Evolutionary conservation across 2,329 filamentous ascomycete genomes (phyloP).

Genomic region (Triangularia setosa): DNA sequence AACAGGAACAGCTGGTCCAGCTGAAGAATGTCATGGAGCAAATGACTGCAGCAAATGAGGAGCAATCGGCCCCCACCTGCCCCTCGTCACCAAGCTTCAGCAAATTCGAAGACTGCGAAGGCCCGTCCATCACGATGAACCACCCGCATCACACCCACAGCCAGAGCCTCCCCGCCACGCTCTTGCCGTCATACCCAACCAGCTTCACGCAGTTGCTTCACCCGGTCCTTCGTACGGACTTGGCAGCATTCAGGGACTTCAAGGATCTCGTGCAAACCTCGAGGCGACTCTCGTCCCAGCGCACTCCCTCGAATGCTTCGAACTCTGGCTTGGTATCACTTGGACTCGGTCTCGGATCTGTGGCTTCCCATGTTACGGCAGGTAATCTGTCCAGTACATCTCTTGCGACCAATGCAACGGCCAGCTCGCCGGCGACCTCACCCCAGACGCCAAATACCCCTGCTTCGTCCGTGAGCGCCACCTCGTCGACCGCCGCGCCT

Average conservation of each 20-base stretch:
- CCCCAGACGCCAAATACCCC: slow-evolving; percentile 57
- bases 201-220: slow-evolving; percentile 81
- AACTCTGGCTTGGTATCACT: slow-evolving; percentile 37
- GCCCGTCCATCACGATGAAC: slow-evolving; percentile 30
- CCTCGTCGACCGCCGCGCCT: slow-evolving; percentile 36
- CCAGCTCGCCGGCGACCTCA: slow-evolving; percentile 46
- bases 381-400: slow-evolving; percentile 60
- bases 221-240: slow-evolving; percentile 77
- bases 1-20: slow-evolving; percentile 89
- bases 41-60: slow-evolving; percentile 70
- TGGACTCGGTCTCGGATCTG: slow-evolving; percentile 35
- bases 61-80: slow-evolving; percentile 66
- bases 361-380: slow-evolving; percentile 28
- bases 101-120: slow-evolving; percentile 60
- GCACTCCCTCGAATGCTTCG: slow-evolving; percentile 62
- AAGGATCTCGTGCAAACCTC: slow-evolving; percentile 68
- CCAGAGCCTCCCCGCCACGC: slow-evolving; percentile 39
- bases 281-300: slow-evolving; percentile 51
- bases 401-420: slow-evolving; percentile 43
- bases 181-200: slow-evolving; percentile 55
- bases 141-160: slow-evolving; percentile 22
- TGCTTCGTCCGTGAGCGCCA: slow-evolving; percentile 48
- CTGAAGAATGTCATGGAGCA: slow-evolving; percentile 90
- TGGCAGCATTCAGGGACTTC: slow-evolving; percentile 82
- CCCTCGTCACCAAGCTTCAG: slow-evolving; percentile 77